Evolutionary conservation across 1,284 basidiomycete species (phyloP).

Genomic region (Apiotrichum porosum): DNA sequence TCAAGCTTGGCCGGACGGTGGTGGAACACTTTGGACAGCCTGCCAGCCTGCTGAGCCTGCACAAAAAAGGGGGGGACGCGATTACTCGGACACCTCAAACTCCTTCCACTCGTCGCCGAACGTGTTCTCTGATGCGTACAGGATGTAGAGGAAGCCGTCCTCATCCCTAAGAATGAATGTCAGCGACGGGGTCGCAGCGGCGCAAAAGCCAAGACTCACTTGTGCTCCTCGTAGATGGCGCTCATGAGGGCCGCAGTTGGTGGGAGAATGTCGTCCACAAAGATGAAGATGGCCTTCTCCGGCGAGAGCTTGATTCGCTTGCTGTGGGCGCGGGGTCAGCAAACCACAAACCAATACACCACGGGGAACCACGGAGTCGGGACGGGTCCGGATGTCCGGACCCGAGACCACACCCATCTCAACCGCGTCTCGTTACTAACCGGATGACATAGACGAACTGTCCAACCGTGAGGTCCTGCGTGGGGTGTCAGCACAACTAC

Average conservation of each 20-base stretch:
- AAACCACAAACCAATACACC: no score
- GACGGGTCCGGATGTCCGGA: no score
- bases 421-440: no score
- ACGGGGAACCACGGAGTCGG: not conserved
- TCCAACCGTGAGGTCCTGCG: constrained; percentile 90
- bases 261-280: constrained; percentile 96
- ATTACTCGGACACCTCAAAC: constrained; percentile 9
- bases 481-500: constrained; percentile 5
- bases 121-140: constrained; percentile 95
- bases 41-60: no score
- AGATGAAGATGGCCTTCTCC: constrained; percentile 99
- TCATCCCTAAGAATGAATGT: no score
- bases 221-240: constrained; percentile 99
- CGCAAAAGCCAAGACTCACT: no score
- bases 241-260: constrained; percentile 98
- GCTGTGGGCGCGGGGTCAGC: constrained; percentile 43
- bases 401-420: not conserved
- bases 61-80: not conserved
- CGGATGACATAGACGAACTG: constrained; percentile 99
- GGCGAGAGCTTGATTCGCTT: constrained; percentile 99
- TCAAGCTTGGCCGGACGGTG: no score
- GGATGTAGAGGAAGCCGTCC: constrained; percentile 90
- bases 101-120: constrained; percentile 57
- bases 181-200: no score
- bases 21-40: no score